Evolutionary conservation across 176 grass and related monocot species (phyloP).

Genomic region (Carex myosuroides): DNA sequence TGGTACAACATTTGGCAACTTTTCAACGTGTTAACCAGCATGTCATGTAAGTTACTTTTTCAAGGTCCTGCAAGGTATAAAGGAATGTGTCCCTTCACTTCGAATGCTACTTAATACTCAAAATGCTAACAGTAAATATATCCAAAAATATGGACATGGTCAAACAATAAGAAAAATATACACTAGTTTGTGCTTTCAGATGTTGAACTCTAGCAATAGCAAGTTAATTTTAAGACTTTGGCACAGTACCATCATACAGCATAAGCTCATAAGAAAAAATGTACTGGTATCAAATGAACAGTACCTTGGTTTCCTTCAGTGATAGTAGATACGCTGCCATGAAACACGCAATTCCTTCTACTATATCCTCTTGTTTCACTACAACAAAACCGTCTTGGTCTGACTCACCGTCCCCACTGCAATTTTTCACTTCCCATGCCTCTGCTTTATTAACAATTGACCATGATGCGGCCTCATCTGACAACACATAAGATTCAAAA

Average conservation of each 20-base stretch:
- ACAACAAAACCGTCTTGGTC: conserved; percentile 75
- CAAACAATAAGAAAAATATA: not conserved
- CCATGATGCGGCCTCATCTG: conserved; percentile 60
- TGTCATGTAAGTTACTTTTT: not conserved
- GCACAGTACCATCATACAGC: not conserved
- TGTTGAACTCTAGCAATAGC: not conserved
- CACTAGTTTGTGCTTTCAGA: not conserved
- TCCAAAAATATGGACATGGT: not conserved
- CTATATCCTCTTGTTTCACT: conserved; percentile 77
- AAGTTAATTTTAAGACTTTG: not conserved
- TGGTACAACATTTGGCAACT: not conserved
- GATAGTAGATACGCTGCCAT: conserved; percentile 78
- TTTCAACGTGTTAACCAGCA: not conserved
- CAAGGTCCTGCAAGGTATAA: not conserved
- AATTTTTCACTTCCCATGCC: conserved; percentile 51
- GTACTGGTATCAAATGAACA: not conserved
- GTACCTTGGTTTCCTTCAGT: conserved; percentile 63
- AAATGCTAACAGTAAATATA: not conserved
- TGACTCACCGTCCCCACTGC: conserved; percentile 38
- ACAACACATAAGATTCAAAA: not conserved
- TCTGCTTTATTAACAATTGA: conserved; percentile 56
- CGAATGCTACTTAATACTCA: not conserved
- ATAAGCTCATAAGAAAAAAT: not conserved
- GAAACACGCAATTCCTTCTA: conserved; percentile 69
- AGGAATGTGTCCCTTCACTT: not conserved